phyloP scores from a whole-genome alignment of 805 yeast genomes.

The Candida anglica region DNA sequence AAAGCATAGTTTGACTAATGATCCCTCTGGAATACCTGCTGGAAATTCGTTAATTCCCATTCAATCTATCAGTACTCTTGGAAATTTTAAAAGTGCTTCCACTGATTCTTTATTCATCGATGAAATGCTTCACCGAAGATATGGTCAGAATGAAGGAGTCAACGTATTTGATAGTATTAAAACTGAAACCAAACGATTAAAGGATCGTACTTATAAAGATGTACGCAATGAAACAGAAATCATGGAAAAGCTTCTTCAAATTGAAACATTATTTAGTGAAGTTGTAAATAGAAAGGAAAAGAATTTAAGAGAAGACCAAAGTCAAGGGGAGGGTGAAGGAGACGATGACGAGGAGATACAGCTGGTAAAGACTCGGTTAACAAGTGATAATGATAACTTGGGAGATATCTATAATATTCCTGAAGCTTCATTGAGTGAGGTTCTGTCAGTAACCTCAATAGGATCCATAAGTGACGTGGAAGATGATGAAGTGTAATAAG shows the following conservation, averaged over 20 bases:
- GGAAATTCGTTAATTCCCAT: no score
- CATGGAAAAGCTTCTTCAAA: constrained; percentile 3
- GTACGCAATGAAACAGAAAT: constrained; percentile 2
- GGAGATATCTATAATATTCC: constrained; percentile 16
- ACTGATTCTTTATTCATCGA: constrained; percentile 36
- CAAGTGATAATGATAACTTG: no score
- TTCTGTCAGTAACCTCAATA: constrained; percentile 17
- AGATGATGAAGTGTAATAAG: constrained; percentile 7
- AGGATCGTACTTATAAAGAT: constrained; percentile 1
- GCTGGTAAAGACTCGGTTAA: no score
- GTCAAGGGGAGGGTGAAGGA: no score
- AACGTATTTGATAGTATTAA: background rate
- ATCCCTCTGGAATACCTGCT: no score
- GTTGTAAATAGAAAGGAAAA: constrained; percentile 4
- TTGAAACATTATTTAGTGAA: constrained; percentile 6
- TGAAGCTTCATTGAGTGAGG: constrained; percentile 18
- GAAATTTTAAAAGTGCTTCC: constrained; percentile 34
- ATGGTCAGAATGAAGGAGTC: constrained; percentile 11
- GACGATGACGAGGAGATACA: no score
- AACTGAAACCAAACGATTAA: background rate
- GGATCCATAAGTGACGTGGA: constrained; percentile 5
- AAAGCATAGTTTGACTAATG: constrained; percentile 3
- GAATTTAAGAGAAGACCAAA: background rate
- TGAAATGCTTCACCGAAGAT: constrained; percentile 25
- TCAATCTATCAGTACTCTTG: constrained; percentile 30